A percentile compares a stretch with the other conserved stretches of the same genome.
Conservation (phyloP, 202 grass and related monocot species). For the Eragrostis tef region DNA sequence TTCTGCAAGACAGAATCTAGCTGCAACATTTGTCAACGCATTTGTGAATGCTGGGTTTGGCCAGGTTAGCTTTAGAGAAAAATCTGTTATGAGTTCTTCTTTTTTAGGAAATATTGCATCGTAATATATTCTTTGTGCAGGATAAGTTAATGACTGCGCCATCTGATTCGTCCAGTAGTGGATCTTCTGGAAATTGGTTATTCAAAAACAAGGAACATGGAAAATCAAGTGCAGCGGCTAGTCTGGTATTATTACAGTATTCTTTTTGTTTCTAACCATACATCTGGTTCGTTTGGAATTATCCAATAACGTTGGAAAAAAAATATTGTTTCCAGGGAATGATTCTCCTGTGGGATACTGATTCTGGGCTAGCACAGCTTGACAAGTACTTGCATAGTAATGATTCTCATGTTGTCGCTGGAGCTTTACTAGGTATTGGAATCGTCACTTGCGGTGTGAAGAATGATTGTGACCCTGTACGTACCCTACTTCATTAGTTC, state of each 20-base stretch:
- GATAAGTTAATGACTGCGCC: slow-evolving; percentile 90
- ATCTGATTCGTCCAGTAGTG: slow-evolving; percentile 80
- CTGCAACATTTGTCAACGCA: slow-evolving; percentile 98
- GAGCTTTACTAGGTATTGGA: slow-evolving; percentile 94
- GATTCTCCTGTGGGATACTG: slow-evolving; percentile 97
- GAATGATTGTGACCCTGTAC: slow-evolving; percentile 95
- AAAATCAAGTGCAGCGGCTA: slow-evolving; percentile 92
- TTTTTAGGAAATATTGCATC: slow-evolving; percentile 24
- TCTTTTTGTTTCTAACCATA: slow-evolving; percentile 32
- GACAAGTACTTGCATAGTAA: slow-evolving; percentile 93
- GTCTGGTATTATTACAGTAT: slow-evolving; percentile 64
- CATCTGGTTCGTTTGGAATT: slow-evolving; percentile 28
- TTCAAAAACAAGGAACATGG: slow-evolving; percentile 99
- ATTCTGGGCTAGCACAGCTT: slow-evolving; percentile 85
- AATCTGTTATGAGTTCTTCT: neutral
- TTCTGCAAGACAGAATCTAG: slow-evolving; percentile 97
- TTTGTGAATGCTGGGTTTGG: slow-evolving; percentile 99
- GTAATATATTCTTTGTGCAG: slow-evolving; percentile 57
- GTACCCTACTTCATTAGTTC: slow-evolving; percentile 35
- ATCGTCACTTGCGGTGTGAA: slow-evolving; percentile 91
- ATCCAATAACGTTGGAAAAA: neutral
- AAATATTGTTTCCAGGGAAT: slow-evolving; percentile 69
- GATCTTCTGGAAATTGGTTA: slow-evolving; percentile 84
- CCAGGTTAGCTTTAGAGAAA: slow-evolving; percentile 67
- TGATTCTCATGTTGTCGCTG: slow-evolving; percentile 94